phyloP scores from a whole-genome alignment of 2,329 filamentous ascomycete species.

The Sporothrix variecibatus region DNA sequence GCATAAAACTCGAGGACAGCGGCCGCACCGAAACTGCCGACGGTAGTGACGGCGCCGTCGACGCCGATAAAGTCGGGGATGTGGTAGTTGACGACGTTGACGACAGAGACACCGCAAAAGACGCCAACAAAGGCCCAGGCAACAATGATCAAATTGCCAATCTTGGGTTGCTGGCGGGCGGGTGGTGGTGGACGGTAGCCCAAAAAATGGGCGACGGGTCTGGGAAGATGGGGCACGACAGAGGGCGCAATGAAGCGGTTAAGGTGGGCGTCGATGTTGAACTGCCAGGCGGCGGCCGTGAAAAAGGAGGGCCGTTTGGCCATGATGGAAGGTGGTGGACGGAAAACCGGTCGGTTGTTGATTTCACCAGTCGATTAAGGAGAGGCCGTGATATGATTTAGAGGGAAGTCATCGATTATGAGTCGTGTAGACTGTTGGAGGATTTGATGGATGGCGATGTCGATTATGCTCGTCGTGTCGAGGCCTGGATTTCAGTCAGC shows the following conservation, averaged over 20 bases:
- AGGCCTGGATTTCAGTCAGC: neutral
- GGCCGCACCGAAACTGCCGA: slow-evolving; percentile 72
- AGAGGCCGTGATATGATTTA: neutral
- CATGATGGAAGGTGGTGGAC: neutral
- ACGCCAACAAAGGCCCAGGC: slow-evolving; percentile 67
- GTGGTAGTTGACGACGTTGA: slow-evolving; percentile 58
- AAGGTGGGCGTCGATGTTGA: slow-evolving; percentile 76
- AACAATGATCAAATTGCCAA: slow-evolving; percentile 61
- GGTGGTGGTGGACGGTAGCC: slow-evolving; percentile 53
- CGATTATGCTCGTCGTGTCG: neutral
- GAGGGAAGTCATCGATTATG: neutral
- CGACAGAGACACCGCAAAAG: slow-evolving; percentile 61
- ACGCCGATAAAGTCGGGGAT: slow-evolving; percentile 56
- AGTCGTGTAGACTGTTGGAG: neutral
- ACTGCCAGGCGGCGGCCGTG: slow-evolving; percentile 47
- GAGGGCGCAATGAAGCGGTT: slow-evolving; percentile 70
- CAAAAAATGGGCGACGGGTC: slow-evolving; percentile 66
- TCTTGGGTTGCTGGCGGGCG: slow-evolving; percentile 37
- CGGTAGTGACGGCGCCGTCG: slow-evolving; percentile 56
- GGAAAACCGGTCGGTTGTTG: neutral
- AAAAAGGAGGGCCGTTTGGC: slow-evolving; percentile 2
- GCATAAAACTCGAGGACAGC: slow-evolving; percentile 75
- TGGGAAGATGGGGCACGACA: slow-evolving; percentile 64
- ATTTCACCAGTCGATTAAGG: neutral
- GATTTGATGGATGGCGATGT: neutral